Conservation (phyloP, 495 filamentous ascomycete genomes). For the Podospora didyma region DNA sequence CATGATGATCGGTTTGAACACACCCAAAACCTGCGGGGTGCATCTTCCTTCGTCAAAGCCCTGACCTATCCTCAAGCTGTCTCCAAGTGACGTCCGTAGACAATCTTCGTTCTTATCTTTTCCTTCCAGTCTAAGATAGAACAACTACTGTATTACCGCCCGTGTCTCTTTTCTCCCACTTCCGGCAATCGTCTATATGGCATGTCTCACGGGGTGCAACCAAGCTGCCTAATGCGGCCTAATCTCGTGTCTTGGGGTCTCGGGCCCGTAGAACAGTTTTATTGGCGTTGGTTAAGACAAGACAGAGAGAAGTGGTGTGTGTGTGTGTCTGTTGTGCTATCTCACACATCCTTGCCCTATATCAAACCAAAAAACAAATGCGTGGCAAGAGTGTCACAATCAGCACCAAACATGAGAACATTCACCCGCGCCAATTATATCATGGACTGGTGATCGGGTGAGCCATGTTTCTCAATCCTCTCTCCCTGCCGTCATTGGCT, state of each 20-base stretch:
- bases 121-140: too few species aligned
- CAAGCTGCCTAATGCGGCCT: not conserved
- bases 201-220: not conserved
- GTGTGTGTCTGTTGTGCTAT: not conserved
- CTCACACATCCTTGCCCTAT: slow-evolving; percentile 11
- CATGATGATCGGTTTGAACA: too few species aligned
- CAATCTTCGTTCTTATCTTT: too few species aligned
- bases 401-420: slow-evolving; percentile 16
- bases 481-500: not conserved
- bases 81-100: too few species aligned
- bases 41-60: too few species aligned
- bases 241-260: not conserved
- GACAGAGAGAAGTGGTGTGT: not conserved
- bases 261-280: too few species aligned
- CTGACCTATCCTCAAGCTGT: too few species aligned
- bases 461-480: not conserved
- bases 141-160: too few species aligned
- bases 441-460: not conserved
- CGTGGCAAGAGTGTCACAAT: slow-evolving; percentile 11
- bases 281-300: too few species aligned
- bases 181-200: not conserved
- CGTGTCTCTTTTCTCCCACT: too few species aligned
- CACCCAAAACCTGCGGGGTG: too few species aligned
- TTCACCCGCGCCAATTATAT: slow-evolving; percentile 26
- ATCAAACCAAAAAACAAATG: slow-evolving; percentile 5